Conservation (phyloP, 495 filamentous ascomycete genomes). For the Beverwykella pulmonaria region DNA sequence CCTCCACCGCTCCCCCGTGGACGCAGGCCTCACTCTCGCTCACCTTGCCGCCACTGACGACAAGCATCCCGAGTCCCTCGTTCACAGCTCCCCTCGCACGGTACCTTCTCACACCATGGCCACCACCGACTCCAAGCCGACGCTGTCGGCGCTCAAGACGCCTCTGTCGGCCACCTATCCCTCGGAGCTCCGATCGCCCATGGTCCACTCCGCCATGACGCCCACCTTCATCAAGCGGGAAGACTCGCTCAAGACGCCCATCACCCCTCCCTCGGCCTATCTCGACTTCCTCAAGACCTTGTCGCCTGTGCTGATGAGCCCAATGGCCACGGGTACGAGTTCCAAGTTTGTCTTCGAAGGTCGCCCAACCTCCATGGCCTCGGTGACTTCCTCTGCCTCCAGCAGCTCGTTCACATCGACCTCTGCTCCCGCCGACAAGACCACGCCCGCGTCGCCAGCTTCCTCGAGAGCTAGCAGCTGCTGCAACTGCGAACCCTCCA, state of each 20-base stretch:
- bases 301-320: slow-evolving; percentile 63
- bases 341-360: slow-evolving; percentile 47
- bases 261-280: slow-evolving; percentile 90
- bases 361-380: slow-evolving; percentile 37
- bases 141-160: slow-evolving; percentile 73
- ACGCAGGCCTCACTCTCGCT: slow-evolving; percentile 26
- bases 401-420: slow-evolving; percentile 34
- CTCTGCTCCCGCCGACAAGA: slow-evolving; percentile 30
- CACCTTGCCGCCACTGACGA: slow-evolving; percentile 5
- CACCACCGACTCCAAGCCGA: slow-evolving; percentile 57
- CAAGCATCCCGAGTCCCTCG: slow-evolving; percentile 30
- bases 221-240: slow-evolving; percentile 56
- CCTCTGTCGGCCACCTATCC: slow-evolving; percentile 77
- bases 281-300: slow-evolving; percentile 86
- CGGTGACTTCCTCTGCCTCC: slow-evolving; percentile 30
- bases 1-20: slow-evolving; percentile 21
- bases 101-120: slow-evolving; percentile 35
- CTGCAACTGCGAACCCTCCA: slow-evolving; percentile 57
- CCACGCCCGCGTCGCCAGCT: slow-evolving; percentile 47
- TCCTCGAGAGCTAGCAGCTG: slow-evolving; percentile 61
- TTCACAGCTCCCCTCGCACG: slow-evolving; percentile 17
- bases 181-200: slow-evolving; percentile 67
- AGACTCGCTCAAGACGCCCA: slow-evolving; percentile 71
- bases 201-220: slow-evolving; percentile 51
- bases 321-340: slow-evolving; percentile 44